Evolutionary conservation across 2,329 filamentous ascomycete species (phyloP), one percentile per base, ranked within the genome.

Genomic region (Diaporthe amygdali): DNA sequence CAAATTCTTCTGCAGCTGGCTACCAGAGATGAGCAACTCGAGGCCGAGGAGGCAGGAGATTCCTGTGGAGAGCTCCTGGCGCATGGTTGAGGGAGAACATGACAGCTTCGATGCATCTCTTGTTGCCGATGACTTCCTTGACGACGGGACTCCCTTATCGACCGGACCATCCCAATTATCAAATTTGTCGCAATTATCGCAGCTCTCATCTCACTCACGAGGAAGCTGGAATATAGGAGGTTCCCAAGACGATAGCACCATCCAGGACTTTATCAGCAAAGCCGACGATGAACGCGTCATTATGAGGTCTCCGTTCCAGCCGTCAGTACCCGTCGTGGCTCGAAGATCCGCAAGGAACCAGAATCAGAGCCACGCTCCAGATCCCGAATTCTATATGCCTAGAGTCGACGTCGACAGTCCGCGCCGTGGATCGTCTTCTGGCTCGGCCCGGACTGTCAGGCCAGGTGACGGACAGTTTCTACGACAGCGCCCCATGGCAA

Each of bases 41-140:
- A 52, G 70, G 54, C 39, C 68, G 22, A 69, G 75, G 67, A 74
- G 74, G 70, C 78, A 77, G 66, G 75, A 77, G 27, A 76, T 84
- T 20, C 83, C 84, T 44, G 82, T 88, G 51, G 86, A 88, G 73
- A 84, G 85, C 74, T 90, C 88, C 25, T 90, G 88, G 88, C 88
- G 88, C 75, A 84, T 90, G 80, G 87, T 90, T 15, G 88, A 90
- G 71, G 87, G 84, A 76, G 88, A 90, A 69, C 85, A 90, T 77
- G 88, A 90, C 76, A 89, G 87, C 76, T 90, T 90, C 77, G 88
- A 89, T 74, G 89, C 87, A 7, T 85, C 85, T 12, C 82, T 89
- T 68, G 79, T 89, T 20, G 84, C 85, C 9, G 82, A 84, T 41
- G 78, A 85, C 37, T 79, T 79, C 44, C 81, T 82, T 54, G 84